Evolutionary conservation across 306 rosid genomes (phyloP).

Genomic region (Amphicarpaea edgeworthii): DNA sequence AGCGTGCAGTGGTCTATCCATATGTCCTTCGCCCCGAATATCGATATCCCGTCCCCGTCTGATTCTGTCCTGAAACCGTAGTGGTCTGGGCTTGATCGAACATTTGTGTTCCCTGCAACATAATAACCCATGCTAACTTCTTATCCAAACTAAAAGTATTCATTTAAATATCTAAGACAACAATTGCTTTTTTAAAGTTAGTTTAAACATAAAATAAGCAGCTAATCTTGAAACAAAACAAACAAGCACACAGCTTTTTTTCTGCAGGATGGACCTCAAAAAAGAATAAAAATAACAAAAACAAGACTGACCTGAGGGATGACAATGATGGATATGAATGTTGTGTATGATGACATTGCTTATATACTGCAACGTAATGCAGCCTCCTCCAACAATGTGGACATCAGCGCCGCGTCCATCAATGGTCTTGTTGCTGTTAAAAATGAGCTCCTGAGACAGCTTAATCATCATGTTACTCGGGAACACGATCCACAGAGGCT

Average conservation of each 20-base stretch:
- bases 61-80: constrained; percentile 82
- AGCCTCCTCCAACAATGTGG: constrained; percentile 94
- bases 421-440: constrained; percentile 86
- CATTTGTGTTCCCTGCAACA: constrained; percentile 69
- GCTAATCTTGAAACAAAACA: neutral
- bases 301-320: constrained; percentile 66
- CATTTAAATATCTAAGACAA: neutral
- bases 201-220: neutral
- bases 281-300: neutral
- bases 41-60: constrained; percentile 91
- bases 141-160: neutral
- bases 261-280: neutral
- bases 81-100: constrained; percentile 88
- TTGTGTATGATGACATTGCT: constrained; percentile 93
- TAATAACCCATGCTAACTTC: too few relatives aligned
- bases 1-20: constrained; percentile 96
- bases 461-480: constrained; percentile 89
- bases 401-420: constrained; percentile 98
- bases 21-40: constrained; percentile 84
- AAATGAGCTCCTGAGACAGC: constrained; percentile 87
- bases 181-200: constrained; percentile 12
- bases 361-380: constrained; percentile 89
- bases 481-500: constrained; percentile 92
- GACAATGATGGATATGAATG: constrained; percentile 89
- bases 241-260: neutral